Conservation (phyloP, 768 basidiomycete genomes). For the Tulasnella sp. region DNA sequence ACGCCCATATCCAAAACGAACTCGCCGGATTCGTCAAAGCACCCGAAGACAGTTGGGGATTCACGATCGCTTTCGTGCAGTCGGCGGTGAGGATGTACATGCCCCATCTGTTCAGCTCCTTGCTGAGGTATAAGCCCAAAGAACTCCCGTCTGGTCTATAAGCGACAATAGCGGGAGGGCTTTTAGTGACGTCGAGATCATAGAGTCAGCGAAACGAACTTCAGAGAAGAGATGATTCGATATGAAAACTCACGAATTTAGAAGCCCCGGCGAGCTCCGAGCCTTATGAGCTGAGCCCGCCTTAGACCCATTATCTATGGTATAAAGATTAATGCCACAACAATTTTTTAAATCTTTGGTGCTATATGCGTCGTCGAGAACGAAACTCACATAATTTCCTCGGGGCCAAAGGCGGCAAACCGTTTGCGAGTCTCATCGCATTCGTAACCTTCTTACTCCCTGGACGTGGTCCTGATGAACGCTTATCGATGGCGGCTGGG, state of each 20-base stretch:
- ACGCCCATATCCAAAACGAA: no score
- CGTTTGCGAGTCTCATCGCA: neutral
- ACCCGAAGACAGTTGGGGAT: neutral
- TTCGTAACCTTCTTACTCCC: neutral
- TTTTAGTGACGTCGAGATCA: neutral
- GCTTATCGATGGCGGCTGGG: neutral
- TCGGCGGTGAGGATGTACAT: neutral
- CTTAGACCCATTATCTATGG: neutral
- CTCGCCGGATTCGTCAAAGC: neutral
- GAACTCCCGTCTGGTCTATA: neutral
- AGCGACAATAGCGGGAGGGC: neutral
- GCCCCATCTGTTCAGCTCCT: neutral
- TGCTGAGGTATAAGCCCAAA: neutral
- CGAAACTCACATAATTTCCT: neutral
- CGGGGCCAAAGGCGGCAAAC: neutral
- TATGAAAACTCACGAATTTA: neutral
- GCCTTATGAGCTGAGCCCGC: neutral
- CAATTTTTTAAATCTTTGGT: neutral
- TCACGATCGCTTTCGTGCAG: neutral
- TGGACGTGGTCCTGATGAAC: neutral
- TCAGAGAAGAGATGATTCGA: neutral
- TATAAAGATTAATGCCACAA: neutral
- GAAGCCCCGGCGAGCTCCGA: neutral
- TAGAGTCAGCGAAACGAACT: neutral
- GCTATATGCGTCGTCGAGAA: neutral